Conservation (phyloP, 2,329 filamentous ascomycete species). For the Phialocephala sp. region DNA sequence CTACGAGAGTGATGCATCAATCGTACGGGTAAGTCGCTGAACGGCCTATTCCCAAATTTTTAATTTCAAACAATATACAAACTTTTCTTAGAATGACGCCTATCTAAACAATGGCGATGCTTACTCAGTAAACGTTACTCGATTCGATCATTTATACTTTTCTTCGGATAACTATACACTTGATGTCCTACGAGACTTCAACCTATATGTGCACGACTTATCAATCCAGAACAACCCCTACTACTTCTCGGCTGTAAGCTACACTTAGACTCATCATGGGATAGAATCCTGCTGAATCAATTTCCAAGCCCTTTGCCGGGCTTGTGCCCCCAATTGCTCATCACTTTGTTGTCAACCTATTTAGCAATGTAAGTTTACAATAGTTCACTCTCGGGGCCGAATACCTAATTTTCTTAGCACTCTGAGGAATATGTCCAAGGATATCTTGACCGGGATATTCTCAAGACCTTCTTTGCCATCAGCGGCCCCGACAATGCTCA, state of each 20-base stretch:
- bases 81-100: no score
- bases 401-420: constrained; percentile 10
- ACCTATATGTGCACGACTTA: constrained; percentile 2
- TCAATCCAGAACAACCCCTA: constrained; percentile 21
- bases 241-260: constrained; percentile 19
- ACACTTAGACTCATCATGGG: no score
- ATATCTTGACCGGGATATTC: constrained; percentile 39
- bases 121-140: constrained; percentile 10
- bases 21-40: no score
- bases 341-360: not conserved
- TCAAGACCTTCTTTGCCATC: constrained; percentile 39
- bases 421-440: constrained; percentile 24
- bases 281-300: no score
- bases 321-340: not conserved
- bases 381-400: not conserved
- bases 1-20: constrained; percentile 14
- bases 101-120: constrained; percentile 18
- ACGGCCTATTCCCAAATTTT: no score
- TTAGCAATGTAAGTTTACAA: not conserved
- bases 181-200: constrained; percentile 7
- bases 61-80: no score
- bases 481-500: constrained; percentile 28
- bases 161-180: constrained; percentile 14
- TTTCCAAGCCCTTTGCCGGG: no score
- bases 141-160: constrained; percentile 16